A percentile compares a stretch with the other conserved stretches of the same genome.
Evolutionary conservation across 2,329 filamentous ascomycete genomes (phyloP).

Genomic region (Aspergillus thermomutatus): DNA sequence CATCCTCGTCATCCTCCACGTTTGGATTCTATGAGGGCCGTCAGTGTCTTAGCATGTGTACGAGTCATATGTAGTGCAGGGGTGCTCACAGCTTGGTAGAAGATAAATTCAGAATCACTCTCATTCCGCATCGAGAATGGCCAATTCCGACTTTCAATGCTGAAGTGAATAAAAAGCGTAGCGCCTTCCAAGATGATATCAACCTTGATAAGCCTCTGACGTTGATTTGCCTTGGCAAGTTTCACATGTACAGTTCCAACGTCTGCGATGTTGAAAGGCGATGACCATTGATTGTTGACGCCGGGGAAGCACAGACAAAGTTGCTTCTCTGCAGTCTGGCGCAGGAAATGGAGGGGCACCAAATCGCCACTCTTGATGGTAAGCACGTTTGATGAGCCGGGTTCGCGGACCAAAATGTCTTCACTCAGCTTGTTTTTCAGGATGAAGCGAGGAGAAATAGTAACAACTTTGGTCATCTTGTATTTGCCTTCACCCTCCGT

Average conservation of each 20-base stretch:
- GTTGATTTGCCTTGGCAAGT: slow-evolving; percentile 82
- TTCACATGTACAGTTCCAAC: slow-evolving; percentile 91
- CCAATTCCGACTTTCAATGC: slow-evolving; percentile 90
- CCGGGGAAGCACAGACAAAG: slow-evolving; percentile 90
- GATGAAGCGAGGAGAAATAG: slow-evolving; percentile 86
- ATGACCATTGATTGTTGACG: slow-evolving; percentile 95
- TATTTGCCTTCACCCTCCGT: slow-evolving; percentile 94
- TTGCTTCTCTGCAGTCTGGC: slow-evolving; percentile 79
- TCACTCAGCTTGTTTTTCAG: slow-evolving; percentile 90
- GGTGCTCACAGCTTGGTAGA: slow-evolving; percentile 71
- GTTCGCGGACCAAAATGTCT: slow-evolving; percentile 84
- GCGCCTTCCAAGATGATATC: slow-evolving; percentile 91
- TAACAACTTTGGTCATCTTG: slow-evolving; percentile 94
- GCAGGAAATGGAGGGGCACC: slow-evolving; percentile 84
- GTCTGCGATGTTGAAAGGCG: slow-evolving; percentile 95
- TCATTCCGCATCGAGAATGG: slow-evolving; percentile 98
- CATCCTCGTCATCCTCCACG: slow-evolving; percentile 81
- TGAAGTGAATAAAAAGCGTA: slow-evolving; percentile 89
- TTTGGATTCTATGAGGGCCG: slow-evolving; percentile 64
- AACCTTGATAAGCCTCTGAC: slow-evolving; percentile 80
- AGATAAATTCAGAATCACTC: slow-evolving; percentile 93
- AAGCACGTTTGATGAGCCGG: slow-evolving; percentile 82
- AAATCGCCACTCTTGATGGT: slow-evolving; percentile 74
- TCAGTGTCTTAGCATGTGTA: background rate
- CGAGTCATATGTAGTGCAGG: background rate